Percentiles rank a stretch among this genome's conserved stretches.
Evolutionary conservation across 2,329 filamentous ascomycete genomes (phyloP).

Genomic region (Byssoonygena ceratinophila): DNA sequence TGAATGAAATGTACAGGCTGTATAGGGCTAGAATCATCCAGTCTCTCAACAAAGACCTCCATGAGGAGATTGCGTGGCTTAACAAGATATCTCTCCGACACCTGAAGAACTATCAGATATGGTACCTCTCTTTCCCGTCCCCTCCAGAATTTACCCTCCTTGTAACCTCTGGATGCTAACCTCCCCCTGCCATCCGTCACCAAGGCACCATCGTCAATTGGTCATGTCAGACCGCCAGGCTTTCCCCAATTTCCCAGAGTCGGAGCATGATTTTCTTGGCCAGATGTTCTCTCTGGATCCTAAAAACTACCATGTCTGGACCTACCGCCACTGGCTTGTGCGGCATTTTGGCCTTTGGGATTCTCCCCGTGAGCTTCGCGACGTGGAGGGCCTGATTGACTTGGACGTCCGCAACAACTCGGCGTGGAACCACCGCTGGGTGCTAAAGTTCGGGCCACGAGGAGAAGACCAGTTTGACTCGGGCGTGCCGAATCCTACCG

Average conservation of each 20-base stretch:
- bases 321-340: conserved; percentile 74
- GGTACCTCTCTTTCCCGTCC: conserved; percentile 37
- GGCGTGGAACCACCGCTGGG: conserved; percentile 95
- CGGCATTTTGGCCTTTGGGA: conserved; percentile 51
- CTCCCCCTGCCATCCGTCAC: conserved; percentile 27
- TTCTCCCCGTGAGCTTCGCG: conserved; percentile 52
- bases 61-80: conserved; percentile 72
- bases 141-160: not conserved
- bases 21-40: conserved; percentile 76
- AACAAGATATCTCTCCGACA: conserved; percentile 71
- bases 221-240: conserved; percentile 40
- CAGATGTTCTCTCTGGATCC: conserved; percentile 74
- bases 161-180: not conserved
- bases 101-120: conserved; percentile 98
- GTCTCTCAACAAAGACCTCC: conserved; percentile 53
- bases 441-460: conserved; percentile 65
- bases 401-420: conserved; percentile 89
- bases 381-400: conserved; percentile 61
- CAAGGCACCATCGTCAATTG: conserved; percentile 50
- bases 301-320: conserved; percentile 99
- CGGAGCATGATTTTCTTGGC: conserved; percentile 65
- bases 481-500: conserved; percentile 28
- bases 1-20: conserved; percentile 42
- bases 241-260: conserved; percentile 48
- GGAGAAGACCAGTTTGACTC: conserved; percentile 31